Conservation (phyloP, 2,329 filamentous ascomycete species). For the Grosmannia serpens region DNA sequence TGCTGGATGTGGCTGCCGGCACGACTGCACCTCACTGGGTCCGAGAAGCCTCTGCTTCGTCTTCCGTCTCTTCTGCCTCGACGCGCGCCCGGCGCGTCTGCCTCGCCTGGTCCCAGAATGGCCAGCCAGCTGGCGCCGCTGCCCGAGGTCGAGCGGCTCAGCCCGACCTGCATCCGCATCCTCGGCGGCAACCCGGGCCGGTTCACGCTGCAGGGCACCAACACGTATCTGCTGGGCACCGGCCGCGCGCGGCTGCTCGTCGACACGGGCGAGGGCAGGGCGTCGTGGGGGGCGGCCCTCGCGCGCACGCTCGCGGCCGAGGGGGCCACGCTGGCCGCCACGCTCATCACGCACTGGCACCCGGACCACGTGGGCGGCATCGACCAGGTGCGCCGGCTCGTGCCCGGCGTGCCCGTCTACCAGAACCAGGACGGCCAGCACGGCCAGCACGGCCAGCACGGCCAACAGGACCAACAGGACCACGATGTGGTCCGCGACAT, state of each 20-base stretch:
- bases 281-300: slow-evolving; percentile 60
- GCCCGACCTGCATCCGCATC: slow-evolving; percentile 67
- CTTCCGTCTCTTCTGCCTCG: background rate
- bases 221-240: slow-evolving; percentile 84
- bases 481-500: slow-evolving; percentile 16
- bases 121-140: slow-evolving; percentile 51
- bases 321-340: slow-evolving; percentile 53
- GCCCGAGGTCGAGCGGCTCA: slow-evolving; percentile 65
- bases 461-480: background rate
- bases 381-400: slow-evolving; percentile 50
- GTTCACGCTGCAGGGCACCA: slow-evolving; percentile 67
- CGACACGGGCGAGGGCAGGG: slow-evolving; percentile 77
- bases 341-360: slow-evolving; percentile 88
- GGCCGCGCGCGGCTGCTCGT: slow-evolving; percentile 66
- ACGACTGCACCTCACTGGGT: too few relatives aligned
- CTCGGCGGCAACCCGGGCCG: slow-evolving; percentile 87
- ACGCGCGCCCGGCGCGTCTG: background rate
- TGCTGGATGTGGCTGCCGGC: too few relatives aligned
- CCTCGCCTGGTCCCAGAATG: slow-evolving; percentile 29
- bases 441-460: background rate
- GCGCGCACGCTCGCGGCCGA: slow-evolving; percentile 54
- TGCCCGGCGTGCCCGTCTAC: slow-evolving; percentile 50
- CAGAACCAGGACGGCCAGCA: slow-evolving; percentile 37
- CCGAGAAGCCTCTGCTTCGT: background rate
- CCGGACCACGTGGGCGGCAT: slow-evolving; percentile 75